Conservation (phyloP, 2,329 filamentous ascomycete species). For the Penicillium sp. region DNA sequence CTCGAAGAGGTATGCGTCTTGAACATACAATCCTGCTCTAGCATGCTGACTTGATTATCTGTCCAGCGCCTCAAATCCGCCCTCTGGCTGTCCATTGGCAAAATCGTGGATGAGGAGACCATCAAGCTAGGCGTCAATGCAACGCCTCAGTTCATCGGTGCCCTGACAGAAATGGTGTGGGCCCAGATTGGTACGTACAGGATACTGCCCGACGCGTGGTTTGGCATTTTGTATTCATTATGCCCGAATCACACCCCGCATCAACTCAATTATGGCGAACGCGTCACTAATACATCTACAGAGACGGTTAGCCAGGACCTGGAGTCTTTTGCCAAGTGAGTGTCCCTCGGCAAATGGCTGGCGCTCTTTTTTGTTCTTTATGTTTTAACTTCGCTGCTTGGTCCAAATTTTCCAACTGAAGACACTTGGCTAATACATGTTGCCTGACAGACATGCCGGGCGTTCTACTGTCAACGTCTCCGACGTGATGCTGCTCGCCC, state of each 20-base stretch:
- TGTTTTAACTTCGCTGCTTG: background rate
- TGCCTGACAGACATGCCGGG: constrained; percentile 70
- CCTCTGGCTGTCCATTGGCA: constrained; percentile 80
- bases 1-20: constrained; percentile 36
- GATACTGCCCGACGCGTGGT: background rate
- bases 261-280: background rate
- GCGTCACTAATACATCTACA: constrained; percentile 28
- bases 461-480: constrained; percentile 77
- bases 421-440: constrained; percentile 12
- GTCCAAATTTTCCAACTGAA: too few species aligned
- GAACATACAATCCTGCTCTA: background rate
- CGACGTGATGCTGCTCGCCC: constrained; percentile 83
- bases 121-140: constrained; percentile 75
- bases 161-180: constrained; percentile 84
- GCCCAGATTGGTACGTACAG: constrained; percentile 71
- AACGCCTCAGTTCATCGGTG: constrained; percentile 86
- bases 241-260: background rate
- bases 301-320: constrained; percentile 62
- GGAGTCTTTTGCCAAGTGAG: constrained; percentile 62
- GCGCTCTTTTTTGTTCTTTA: background rate
- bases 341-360: background rate
- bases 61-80: constrained; percentile 78
- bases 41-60: background rate
- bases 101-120: constrained; percentile 85
- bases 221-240: background rate